Percentiles rank a stretch among this genome's conserved stretches.
These are phyloP conservation scores for Opeltia flavorubescens DNA, from an alignment of 495 filamentous ascomycete species.

Conservation along the genomic window DNA sequence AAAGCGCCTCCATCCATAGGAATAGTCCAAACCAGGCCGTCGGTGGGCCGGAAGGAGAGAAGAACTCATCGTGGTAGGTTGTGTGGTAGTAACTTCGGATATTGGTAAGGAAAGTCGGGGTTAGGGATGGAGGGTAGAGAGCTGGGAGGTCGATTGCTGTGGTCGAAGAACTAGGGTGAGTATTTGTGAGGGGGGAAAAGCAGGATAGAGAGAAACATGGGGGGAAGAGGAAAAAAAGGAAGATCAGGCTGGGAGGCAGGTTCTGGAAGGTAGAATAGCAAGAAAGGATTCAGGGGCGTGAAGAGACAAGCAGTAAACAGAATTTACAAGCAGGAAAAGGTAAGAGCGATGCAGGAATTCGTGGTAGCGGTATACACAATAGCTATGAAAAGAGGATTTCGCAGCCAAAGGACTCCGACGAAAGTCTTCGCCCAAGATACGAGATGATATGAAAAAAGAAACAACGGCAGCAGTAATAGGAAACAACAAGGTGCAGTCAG, in stretches of 20 bases:
- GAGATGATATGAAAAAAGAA: background rate
- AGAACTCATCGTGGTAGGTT: slow-evolving; percentile 50
- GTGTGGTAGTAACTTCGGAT: slow-evolving; percentile 14
- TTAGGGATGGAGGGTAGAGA: slow-evolving; percentile 11
- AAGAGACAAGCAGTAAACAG: background rate
- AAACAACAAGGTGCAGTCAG: background rate
- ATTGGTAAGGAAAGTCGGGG: slow-evolving; percentile 5
- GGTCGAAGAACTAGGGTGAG: background rate
- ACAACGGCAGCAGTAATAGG: background rate
- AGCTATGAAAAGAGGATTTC: no score
- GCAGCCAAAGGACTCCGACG: no score
- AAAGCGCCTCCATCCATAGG: slow-evolving; percentile 52
- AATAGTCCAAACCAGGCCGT: slow-evolving; percentile 55
- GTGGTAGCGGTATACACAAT: no score
- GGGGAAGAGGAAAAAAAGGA: background rate
- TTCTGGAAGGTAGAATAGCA: background rate
- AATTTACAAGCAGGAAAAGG: background rate
- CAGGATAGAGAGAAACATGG: background rate
- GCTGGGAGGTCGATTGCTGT: slow-evolving; percentile 14
- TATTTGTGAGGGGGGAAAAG: background rate
- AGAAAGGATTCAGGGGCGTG: background rate
- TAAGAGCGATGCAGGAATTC: no score
- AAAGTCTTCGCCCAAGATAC: no score
- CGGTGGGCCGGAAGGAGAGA: slow-evolving; percentile 38
- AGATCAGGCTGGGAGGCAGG: background rate